These are phyloP conservation scores for Magnusiomyces suaveolens DNA, from an alignment of 1,139 yeast genomes.

Conservation along the genomic window DNA sequence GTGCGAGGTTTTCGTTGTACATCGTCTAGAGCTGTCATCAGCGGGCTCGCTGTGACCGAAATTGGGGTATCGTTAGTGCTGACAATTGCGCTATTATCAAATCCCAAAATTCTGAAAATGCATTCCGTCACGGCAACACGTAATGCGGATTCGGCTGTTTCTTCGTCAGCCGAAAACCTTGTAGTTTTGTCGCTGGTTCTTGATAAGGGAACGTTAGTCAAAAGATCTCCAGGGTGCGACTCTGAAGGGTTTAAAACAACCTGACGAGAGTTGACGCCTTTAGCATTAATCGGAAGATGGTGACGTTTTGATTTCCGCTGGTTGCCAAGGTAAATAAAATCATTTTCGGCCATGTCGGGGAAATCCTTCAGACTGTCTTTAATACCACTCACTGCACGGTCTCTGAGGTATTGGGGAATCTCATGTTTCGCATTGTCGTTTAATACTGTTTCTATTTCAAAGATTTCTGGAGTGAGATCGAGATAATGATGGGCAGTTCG, in stretches of 20 bases:
- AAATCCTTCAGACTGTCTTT: constrained; percentile 20
- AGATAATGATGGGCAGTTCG: constrained; percentile 81
- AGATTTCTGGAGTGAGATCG: constrained; percentile 73
- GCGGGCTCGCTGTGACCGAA: constrained; percentile 5
- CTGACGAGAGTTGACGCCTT: constrained; percentile 43
- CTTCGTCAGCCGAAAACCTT: constrained; percentile 53
- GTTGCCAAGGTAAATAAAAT: constrained; percentile 8
- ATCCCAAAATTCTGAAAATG: constrained; percentile 63
- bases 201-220: constrained; percentile 73
- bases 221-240: constrained; percentile 73
- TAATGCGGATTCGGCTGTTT: constrained; percentile 64
- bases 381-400: constrained; percentile 46
- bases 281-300: constrained; percentile 6
- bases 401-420: constrained; percentile 55
- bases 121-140: constrained; percentile 66
- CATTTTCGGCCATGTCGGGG: constrained; percentile 8
- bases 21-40: constrained; percentile 11
- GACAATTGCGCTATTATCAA: constrained; percentile 36
- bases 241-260: constrained; percentile 54
- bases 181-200: constrained; percentile 34
- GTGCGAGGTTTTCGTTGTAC: constrained; percentile 1
- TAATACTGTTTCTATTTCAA: constrained; percentile 62
- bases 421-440: constrained; percentile 43
- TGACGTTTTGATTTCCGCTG: neutral
- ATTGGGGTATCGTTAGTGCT: constrained; percentile 1